Percentiles rank a stretch among this genome's conserved stretches.
Evolutionary conservation across 495 filamentous ascomycete genomes (phyloP).

Genomic region (Aspergillus heteromorphus): DNA sequence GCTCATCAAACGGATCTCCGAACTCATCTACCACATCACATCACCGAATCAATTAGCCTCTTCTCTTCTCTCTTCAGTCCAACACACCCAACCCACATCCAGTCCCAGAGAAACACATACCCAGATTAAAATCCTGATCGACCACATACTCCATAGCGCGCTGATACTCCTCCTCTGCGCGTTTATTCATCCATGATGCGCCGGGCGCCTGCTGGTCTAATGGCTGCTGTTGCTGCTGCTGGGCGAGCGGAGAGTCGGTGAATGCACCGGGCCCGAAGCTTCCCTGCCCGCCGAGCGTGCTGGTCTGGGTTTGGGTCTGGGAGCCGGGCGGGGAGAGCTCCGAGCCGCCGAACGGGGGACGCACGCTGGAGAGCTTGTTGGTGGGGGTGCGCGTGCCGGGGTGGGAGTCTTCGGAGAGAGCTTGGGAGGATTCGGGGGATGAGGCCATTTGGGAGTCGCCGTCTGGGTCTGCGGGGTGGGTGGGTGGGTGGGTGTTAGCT

Average conservation of each 20-base stretch:
- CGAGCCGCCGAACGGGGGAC: slow-evolving; percentile 19
- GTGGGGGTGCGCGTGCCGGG: slow-evolving; percentile 36
- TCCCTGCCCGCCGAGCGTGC: neutral
- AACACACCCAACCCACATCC: neutral
- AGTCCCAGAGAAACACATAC: slow-evolving; percentile 19
- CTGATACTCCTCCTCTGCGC: slow-evolving; percentile 57
- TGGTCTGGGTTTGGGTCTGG: slow-evolving; percentile 33
- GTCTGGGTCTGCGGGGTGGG: slow-evolving; percentile 36
- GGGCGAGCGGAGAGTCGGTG: neutral
- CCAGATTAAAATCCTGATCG: slow-evolving; percentile 43
- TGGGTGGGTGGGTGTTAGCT: neutral
- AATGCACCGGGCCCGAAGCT: neutral
- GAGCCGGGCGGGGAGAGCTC: slow-evolving; percentile 54
- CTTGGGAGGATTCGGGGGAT: slow-evolving; percentile 39
- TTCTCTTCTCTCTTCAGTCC: too few relatives aligned
- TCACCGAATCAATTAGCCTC: neutral
- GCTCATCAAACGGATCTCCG: slow-evolving; percentile 57
- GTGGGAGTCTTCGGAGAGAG: slow-evolving; percentile 25
- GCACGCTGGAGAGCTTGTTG: slow-evolving; percentile 14
- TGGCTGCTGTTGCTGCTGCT: slow-evolving; percentile 5
- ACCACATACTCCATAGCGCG: slow-evolving; percentile 43
- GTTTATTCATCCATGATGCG: slow-evolving; percentile 54
- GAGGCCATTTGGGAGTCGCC: slow-evolving; percentile 57
- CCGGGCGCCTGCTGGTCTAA: slow-evolving; percentile 24
- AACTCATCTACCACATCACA: slow-evolving; percentile 42